A percentile compares a stretch with the other conserved stretches of the same genome.
These are phyloP conservation scores for Pythium dissimile DNA, from an alignment of 352 stramenopile genomes.

Conservation along the genomic window DNA sequence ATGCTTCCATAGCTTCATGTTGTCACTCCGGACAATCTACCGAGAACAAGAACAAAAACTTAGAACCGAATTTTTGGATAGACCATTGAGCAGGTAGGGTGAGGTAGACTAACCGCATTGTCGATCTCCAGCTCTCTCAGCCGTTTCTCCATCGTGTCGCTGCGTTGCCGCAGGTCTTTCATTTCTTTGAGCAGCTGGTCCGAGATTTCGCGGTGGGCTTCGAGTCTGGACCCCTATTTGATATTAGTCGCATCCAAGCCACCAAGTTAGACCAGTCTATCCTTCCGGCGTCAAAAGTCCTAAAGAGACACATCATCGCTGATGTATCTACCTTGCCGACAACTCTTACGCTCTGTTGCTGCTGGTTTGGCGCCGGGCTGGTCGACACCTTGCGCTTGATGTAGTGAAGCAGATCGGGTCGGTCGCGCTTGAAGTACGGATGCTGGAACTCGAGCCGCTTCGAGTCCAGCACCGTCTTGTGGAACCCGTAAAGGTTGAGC, in stretches of 20 bases:
- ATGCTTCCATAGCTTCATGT: constrained; percentile 88
- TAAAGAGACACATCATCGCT: constrained; percentile 13
- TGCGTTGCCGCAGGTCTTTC: constrained; percentile 78
- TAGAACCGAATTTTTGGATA: background rate
- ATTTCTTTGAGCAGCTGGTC: constrained; percentile 81
- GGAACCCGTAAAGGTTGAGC: constrained; percentile 93
- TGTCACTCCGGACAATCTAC: constrained; percentile 84
- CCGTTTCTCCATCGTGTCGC: constrained; percentile 86
- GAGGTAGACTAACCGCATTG: constrained; percentile 62
- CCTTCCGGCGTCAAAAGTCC: background rate
- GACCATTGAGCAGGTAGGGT: background rate
- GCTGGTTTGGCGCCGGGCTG: constrained; percentile 23
- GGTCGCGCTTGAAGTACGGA: constrained; percentile 87
- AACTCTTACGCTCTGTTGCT: constrained; percentile 42
- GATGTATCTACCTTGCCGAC: constrained; percentile 42
- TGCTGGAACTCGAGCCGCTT: constrained; percentile 93
- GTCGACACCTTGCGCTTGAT: constrained; percentile 89
- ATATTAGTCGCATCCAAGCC: background rate
- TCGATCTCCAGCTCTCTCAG: constrained; percentile 82
- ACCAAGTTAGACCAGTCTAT: background rate
- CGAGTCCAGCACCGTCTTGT: constrained; percentile 91
- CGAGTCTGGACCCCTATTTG: constrained; percentile 58
- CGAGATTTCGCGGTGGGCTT: constrained; percentile 73
- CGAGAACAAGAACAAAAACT: background rate
- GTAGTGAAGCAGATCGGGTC: constrained; percentile 78